phyloP scores from a whole-genome alignment of 2,329 filamentous ascomycete genomes.

The Cordyceps pruinosa region DNA sequence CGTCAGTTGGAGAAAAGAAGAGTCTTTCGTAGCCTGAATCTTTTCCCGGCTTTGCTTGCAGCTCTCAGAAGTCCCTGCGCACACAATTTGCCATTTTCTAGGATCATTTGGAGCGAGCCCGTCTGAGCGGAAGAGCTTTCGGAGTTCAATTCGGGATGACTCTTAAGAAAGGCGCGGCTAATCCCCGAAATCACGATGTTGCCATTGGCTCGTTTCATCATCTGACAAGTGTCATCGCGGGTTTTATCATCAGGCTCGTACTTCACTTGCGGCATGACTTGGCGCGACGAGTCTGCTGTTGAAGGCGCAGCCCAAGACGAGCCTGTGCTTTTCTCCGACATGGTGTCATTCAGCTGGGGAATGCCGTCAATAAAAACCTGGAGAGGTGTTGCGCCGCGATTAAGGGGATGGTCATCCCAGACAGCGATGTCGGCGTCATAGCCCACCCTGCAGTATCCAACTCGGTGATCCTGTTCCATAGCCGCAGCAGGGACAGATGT shows the following conservation, averaged over 20 bases:
- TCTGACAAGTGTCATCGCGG: slow-evolving; percentile 21
- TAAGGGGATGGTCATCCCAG: slow-evolving; percentile 41
- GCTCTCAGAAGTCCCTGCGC: neutral
- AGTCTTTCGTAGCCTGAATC: slow-evolving; percentile 24
- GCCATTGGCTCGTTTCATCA: slow-evolving; percentile 15
- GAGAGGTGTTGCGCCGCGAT: slow-evolving; percentile 36
- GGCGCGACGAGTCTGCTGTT: neutral
- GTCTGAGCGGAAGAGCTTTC: too few species aligned
- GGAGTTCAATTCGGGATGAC: slow-evolving; percentile 11
- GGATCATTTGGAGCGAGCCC: neutral
- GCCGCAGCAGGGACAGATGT: slow-evolving; percentile 39
- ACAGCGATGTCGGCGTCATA: slow-evolving; percentile 45
- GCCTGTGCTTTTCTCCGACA: slow-evolving; percentile 23
- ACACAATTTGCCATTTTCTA: neutral
- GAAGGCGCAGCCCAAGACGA: slow-evolving; percentile 10
- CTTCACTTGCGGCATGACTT: slow-evolving; percentile 20
- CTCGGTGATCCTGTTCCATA: slow-evolving; percentile 34
- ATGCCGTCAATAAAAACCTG: slow-evolving; percentile 43
- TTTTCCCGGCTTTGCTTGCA: neutral
- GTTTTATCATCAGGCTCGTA: slow-evolving; percentile 14
- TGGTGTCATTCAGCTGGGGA: slow-evolving; percentile 26
- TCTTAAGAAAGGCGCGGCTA: slow-evolving; percentile 27
- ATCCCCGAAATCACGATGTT: slow-evolving; percentile 33
- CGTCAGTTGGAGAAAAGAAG: slow-evolving; percentile 29
- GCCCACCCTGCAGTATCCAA: slow-evolving; percentile 36